Base-by-base conservation (phyloP, 2,329 filamentous ascomycete species). In the Trichoderma breve region DNA sequence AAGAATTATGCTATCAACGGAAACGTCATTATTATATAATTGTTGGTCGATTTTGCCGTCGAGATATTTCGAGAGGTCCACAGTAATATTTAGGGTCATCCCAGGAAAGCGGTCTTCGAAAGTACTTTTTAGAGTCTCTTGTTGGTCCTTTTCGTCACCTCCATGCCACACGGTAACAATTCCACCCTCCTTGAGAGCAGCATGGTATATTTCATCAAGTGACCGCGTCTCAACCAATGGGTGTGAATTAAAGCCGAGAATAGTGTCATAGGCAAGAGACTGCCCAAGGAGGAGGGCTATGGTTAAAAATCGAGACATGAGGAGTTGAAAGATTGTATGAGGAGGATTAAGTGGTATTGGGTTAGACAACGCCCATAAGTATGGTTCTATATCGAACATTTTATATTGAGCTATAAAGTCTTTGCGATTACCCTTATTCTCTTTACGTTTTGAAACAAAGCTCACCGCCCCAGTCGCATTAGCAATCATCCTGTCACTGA, bases 1-100 rank as follows among this genome's bases (percentile, higher is more conserved):
- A 4, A 88, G 76, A 6, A 83, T 80, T 58, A 83, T 78, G 73
- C 82, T 83, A 75, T 89, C 87, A 24, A 85, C 81, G 11, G 79
- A 81, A 14, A 83, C 78, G 6, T 78, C 79, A 8, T 79, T 77
- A 1, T 75, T 72, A 4, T 81, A 82, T 1, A 87, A 77, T 71
- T 86, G 83, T 47, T 82, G 76, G 73, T 89, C 85, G 7, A 88
- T 74, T 8, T 79, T 79, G 21, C 75, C 79, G 70, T 87, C 84
- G 73, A 86, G 86, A 73, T 88, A 89, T 74, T 88, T 89, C 72
- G 86, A 87, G 0, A 88, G 76, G 72, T 88, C 86, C 57, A 88
- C 85, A 0, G 86, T 88, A 43, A 87, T 64, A 74, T 88, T 87
- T 18, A 88, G 81, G 4, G 81, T 84, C 72, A 88, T 83, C 9